Percentiles rank a stretch among this genome's conserved stretches.
These are phyloP conservation scores for Epithele typhae DNA, from an alignment of 768 basidiomycete genomes.

Conservation along the genomic window DNA sequence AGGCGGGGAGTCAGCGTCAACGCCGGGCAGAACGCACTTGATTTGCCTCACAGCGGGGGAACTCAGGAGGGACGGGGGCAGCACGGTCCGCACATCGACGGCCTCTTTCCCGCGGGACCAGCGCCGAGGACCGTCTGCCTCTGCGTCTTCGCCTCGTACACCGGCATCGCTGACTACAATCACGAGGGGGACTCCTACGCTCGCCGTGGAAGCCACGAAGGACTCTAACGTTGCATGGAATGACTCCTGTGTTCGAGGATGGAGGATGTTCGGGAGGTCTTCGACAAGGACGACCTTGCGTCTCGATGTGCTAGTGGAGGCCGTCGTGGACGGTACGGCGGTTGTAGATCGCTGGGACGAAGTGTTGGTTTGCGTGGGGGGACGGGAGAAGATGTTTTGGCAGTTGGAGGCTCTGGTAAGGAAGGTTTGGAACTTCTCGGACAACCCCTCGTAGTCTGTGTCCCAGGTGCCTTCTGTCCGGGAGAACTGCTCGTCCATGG, in stretches of 20 bases:
- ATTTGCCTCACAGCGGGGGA: conserved; percentile 79
- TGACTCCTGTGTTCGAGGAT: conserved; percentile 56
- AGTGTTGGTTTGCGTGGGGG: conserved; percentile 1
- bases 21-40: conserved; percentile 42
- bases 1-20: background rate
- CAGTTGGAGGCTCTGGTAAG: conserved; percentile 65
- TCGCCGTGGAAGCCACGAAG: conserved; percentile 37
- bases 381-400: conserved; percentile 41
- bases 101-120: conserved; percentile 48
- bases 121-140: conserved; percentile 39
- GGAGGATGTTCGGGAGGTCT: conserved; percentile 88
- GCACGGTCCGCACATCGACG: conserved; percentile 62
- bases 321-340: background rate
- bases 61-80: conserved; percentile 65
- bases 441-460: conserved; percentile 41
- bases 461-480: background rate
- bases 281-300: conserved; percentile 76
- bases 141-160: conserved; percentile 57
- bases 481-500: conserved; percentile 45
- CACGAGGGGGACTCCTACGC: conserved; percentile 58
- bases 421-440: conserved; percentile 73
- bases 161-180: conserved; percentile 84
- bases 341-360: conserved; percentile 1
- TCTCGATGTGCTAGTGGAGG: background rate
- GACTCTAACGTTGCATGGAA: conserved; percentile 70